Conservation (phyloP, 1,284 basidiomycete species). For the Leccinum ponderosum region DNA sequence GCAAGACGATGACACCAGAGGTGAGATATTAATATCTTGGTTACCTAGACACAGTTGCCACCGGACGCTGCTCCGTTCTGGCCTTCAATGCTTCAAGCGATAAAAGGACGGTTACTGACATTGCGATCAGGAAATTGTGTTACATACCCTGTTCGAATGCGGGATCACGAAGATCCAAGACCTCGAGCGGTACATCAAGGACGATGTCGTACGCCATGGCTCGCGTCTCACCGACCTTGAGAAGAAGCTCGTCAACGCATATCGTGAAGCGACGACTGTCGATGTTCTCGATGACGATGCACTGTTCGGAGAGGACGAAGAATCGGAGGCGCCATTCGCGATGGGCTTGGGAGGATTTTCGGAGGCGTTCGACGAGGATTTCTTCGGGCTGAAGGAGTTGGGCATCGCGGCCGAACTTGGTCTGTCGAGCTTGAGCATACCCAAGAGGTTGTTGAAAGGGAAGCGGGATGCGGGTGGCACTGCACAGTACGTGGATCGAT, state of each 20-base stretch:
- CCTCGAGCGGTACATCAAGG: conserved; percentile 85
- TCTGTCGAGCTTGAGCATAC: conserved; percentile 76
- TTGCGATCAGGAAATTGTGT: conserved; percentile 76
- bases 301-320: conserved; percentile 77
- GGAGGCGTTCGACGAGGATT: conserved; percentile 89
- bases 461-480: conserved; percentile 44
- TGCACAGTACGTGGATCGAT: conserved; percentile 41
- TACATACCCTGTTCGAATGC: conserved; percentile 88
- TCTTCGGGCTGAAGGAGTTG: conserved; percentile 85
- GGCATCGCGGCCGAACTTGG: conserved; percentile 90
- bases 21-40: conserved; percentile 42
- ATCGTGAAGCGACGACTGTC: conserved; percentile 73
- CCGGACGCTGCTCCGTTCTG: background rate
- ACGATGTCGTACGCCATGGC: conserved; percentile 87
- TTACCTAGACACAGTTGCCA: conserved; percentile 3
- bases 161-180: conserved; percentile 75
- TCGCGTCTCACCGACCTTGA: conserved; percentile 76
- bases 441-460: conserved; percentile 77
- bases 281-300: conserved; percentile 76
- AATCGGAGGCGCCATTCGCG: conserved; percentile 73
- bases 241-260: conserved; percentile 82
- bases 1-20: conserved; percentile 77
- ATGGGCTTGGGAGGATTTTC: conserved; percentile 83
- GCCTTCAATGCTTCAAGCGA: conserved; percentile 2
- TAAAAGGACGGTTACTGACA: conserved; percentile 5